phyloP scores from a whole-genome alignment of 352 stramenopile species.

The Thalassiosira exigua region DNA sequence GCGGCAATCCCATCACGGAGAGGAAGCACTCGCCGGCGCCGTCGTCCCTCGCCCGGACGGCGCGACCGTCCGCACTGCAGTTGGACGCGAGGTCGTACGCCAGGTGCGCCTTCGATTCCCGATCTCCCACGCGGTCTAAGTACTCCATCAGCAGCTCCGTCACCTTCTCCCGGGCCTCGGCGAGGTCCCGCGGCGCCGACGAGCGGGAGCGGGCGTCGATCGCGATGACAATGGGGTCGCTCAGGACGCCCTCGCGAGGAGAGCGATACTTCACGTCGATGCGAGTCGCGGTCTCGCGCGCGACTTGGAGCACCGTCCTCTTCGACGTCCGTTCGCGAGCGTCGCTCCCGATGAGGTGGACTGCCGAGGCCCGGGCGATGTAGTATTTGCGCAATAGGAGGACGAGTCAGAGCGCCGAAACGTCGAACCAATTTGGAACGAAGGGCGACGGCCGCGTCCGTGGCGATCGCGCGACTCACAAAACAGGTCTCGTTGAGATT shows the following conservation, averaged over 20 bases:
- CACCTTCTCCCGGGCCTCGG: not conserved
- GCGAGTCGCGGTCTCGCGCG: not conserved
- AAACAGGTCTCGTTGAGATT: not conserved
- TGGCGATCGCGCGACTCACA: not conserved
- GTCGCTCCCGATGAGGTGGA: not conserved
- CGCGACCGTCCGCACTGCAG: not conserved
- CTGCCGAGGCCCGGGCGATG: no score
- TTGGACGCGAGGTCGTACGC: not conserved
- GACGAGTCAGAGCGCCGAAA: no score
- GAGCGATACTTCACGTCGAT: not conserved
- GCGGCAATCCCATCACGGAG: not conserved
- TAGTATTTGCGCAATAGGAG: no score
- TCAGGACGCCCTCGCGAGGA: not conserved
- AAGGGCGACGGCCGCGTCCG: not conserved
- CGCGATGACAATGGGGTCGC: not conserved
- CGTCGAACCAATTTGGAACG: no score
- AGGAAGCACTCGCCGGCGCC: not conserved
- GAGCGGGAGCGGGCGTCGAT: not conserved
- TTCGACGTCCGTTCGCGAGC: not conserved
- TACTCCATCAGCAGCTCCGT: not conserved
- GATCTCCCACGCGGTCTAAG: not conserved
- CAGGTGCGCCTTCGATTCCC: not conserved
- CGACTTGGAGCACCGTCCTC: not conserved
- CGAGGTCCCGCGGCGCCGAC: not conserved
- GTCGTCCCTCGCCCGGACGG: not conserved